Percentiles rank a stretch among this genome's conserved stretches.
Conservation (phyloP, 1,139 yeast species). For the Pichia sp. region DNA sequence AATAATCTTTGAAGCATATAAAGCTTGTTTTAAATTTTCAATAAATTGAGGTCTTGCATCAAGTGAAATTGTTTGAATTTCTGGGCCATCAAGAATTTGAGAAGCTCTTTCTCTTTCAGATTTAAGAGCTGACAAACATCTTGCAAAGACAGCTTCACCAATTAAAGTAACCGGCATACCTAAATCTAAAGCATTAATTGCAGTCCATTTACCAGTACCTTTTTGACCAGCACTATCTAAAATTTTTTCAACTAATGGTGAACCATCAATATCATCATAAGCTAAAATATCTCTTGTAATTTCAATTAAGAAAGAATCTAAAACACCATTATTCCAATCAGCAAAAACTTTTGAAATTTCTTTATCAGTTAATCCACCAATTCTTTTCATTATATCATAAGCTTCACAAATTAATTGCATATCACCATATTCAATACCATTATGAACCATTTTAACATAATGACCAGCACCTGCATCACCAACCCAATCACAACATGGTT, state of each 20-base stretch:
- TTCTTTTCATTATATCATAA: constrained; percentile 91
- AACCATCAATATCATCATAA: constrained; percentile 83
- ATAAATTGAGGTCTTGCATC: constrained; percentile 78
- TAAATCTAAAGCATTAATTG: constrained; percentile 92
- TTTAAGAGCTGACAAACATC: constrained; percentile 93
- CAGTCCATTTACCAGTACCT: constrained; percentile 99
- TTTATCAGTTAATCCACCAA: constrained; percentile 82
- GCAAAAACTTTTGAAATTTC: constrained; percentile 93
- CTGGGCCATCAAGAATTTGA: constrained; percentile 71
- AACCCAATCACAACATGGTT: constrained; percentile 99
- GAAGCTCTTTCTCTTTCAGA: constrained; percentile 87
- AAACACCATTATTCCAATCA: constrained; percentile 95
- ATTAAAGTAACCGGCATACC: constrained; percentile 98
- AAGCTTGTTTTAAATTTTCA: constrained; percentile 95
- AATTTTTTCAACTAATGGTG: constrained; percentile 93
- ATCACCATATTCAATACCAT: constrained; percentile 99
- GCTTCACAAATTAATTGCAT: constrained; percentile 99
- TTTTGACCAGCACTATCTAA: constrained; percentile 97
- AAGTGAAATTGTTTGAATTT: constrained; percentile 43
- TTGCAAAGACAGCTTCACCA: constrained; percentile 97
- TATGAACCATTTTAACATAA: constrained; percentile 99
- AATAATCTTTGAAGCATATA: constrained; percentile 96
- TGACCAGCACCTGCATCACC: constrained; percentile 99
- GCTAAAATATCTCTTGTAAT: constrained; percentile 93
- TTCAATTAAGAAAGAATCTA: constrained; percentile 95